Base-by-base conservation (phyloP, 179 eudicot species). In the Vitellaria paradoxa region DNA sequence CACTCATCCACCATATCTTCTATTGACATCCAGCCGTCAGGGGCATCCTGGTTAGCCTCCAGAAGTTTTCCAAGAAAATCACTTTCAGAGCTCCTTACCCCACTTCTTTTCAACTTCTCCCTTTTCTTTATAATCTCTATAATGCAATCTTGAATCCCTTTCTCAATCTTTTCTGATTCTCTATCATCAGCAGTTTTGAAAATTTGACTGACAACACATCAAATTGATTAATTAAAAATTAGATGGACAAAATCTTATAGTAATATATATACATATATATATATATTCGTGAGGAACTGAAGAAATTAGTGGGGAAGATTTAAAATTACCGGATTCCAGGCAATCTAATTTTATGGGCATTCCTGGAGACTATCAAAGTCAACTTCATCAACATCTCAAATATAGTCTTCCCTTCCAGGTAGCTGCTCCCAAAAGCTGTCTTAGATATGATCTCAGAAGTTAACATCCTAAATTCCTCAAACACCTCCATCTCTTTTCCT, bases 11-110 rank as follows among this genome's bases (percentile, higher is more conserved):
- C 53, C 23, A 45, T 68, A 45, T 68, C 71, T 46, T 68, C 71
- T 5, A 71, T 23, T 68, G 71, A 68, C 18, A 68, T 68, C 71
- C 71, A 68, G 21, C 45, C 42, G 71, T 68, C 37, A 30, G 37
- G 37, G 37, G 1, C 37, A 30, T 30, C 57, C 75, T 80, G 66
- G 82, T 87, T 82, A 80, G 82, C 24, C 61, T 70, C 74, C 45
- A 70, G 52, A 23, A 70, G 45, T 70, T 70, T 70, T 9, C 53
- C 53, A 68, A 68, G 71, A 68, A 68, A 68, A 68, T 68, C 74
- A 70, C 59, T 70, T 52, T 52, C 61, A 7, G 3, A 24, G 10
- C 61, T 50, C n/a, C 14, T 40, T 26, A 9, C 42, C 50, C 13
- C 60, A n/a, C 72, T n/a, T 23, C 1, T 52, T 55, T 52, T 70